These are phyloP conservation scores for Daldinia eschscholtzii DNA, from an alignment of 2,329 filamentous ascomycete species.

Conservation along the genomic window DNA sequence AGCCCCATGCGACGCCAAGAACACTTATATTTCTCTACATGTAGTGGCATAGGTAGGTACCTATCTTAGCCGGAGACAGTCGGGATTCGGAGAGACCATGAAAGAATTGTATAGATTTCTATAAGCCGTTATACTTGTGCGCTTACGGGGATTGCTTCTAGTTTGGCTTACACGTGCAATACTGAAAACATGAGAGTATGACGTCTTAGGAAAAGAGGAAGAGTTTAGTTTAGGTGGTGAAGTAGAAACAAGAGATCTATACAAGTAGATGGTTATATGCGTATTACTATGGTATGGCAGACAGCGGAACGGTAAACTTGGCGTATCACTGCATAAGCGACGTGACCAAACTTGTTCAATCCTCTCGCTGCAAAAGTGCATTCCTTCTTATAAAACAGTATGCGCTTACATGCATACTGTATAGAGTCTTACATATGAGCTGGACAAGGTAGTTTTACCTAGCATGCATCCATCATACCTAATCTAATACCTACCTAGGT, in stretches of 20 bases:
- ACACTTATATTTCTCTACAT: neutral
- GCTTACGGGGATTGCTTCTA: neutral
- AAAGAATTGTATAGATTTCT: neutral
- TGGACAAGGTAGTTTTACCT: too few species aligned
- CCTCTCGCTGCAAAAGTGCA: neutral
- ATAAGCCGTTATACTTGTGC: neutral
- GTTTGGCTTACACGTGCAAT: neutral
- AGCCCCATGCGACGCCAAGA: conserved; percentile 17
- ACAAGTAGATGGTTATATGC: neutral
- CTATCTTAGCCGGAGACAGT: neutral
- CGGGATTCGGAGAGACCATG: conserved; percentile 11
- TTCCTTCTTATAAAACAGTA: neutral
- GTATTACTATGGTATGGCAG: neutral
- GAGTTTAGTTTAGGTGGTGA: too few species aligned
- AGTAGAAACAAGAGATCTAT: neutral
- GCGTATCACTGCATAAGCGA: conserved; percentile 14
- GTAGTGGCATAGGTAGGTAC: too few species aligned
- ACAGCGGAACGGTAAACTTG: conserved; percentile 5
- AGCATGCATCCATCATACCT: neutral
- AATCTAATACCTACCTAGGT: too few species aligned
- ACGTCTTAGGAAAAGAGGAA: neutral
- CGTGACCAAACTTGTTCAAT: neutral
- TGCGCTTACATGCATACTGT: neutral
- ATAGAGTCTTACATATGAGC: neutral
- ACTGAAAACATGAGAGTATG: neutral